Evolutionary conservation across 371 early-diverging fungal species (phyloP).

Genomic region (Coemansia linderi): DNA sequence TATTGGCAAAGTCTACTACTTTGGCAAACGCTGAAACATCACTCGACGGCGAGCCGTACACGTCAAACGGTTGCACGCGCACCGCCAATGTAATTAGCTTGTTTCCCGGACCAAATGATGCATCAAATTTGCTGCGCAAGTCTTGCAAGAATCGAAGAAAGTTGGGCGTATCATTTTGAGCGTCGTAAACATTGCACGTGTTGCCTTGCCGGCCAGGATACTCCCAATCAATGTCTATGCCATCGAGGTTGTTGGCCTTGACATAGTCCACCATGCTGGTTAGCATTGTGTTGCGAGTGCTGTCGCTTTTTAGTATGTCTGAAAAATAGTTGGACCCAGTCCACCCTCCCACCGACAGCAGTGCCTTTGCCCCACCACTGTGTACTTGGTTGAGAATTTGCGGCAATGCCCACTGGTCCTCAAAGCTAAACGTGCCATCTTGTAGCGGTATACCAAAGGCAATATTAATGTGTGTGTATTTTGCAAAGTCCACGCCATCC

Average conservation of each 20-base stretch:
- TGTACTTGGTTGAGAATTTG: conserved; percentile 56
- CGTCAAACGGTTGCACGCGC: conserved; percentile 64
- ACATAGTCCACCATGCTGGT: conserved; percentile 60
- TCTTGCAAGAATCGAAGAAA: conserved; percentile 64
- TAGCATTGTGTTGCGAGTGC: conserved; percentile 59
- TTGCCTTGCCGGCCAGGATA: conserved; percentile 73
- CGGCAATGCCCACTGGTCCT: conserved; percentile 10
- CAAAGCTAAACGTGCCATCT: conserved; percentile 22
- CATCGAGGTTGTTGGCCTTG: conserved; percentile 54
- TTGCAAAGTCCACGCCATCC: conserved; percentile 55
- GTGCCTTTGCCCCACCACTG: conserved; percentile 54
- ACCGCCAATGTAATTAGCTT: conserved; percentile 75
- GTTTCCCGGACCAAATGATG: conserved; percentile 56
- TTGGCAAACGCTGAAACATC: conserved; percentile 65
- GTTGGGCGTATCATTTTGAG: conserved; percentile 64
- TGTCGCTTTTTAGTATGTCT: conserved; percentile 56
- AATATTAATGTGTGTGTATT: conserved; percentile 70
- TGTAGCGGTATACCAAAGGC: conserved; percentile 78
- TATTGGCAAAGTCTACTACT: conserved; percentile 67
- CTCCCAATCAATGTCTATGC: conserved; percentile 70
- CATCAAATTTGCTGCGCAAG: conserved; percentile 63
- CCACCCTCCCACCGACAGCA: conserved; percentile 57
- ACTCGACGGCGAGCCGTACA: conserved; percentile 54
- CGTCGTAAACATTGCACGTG: conserved; percentile 64
- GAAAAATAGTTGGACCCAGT: conserved; percentile 61